A percentile compares a stretch with the other conserved stretches of the same genome.
phyloP scores from a whole-genome alignment of 129 eudicot species.

The Helianthus tuberosus region DNA sequence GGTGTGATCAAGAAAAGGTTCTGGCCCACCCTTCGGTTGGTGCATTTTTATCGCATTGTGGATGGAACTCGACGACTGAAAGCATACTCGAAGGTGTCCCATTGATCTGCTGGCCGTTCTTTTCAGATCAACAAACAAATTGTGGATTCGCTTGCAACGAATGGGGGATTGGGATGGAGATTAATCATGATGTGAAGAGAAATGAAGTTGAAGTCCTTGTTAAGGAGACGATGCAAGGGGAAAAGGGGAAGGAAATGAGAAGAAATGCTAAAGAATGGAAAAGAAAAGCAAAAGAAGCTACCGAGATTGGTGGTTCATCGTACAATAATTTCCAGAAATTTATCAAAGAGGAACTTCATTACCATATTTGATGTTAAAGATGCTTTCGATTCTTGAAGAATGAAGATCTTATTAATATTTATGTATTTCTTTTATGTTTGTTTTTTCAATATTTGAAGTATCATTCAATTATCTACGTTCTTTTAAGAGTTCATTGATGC shows the following conservation, averaged over 20 bases:
- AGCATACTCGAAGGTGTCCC: conserved; percentile 56
- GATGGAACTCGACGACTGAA: conserved; percentile 61
- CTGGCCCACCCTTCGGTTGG: conserved; percentile 45
- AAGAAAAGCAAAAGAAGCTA: conserved; percentile 45
- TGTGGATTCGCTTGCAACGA: conserved; percentile 42
- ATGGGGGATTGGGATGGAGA: conserved; percentile 75
- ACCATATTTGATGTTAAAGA: neutral
- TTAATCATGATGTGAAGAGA: conserved; percentile 57
- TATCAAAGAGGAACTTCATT: conserved; percentile 35
- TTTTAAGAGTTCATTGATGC: too few species aligned
- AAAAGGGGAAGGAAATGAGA: conserved; percentile 51
- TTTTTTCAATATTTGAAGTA: neutral
- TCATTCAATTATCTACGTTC: too few species aligned
- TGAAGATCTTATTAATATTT: neutral
- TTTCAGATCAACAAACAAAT: conserved; percentile 62
- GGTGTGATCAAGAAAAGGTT: conserved; percentile 63
- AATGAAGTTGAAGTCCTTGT: conserved; percentile 51
- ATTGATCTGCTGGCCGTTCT: conserved; percentile 59
- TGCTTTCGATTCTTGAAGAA: neutral
- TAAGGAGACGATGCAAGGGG: conserved; percentile 59
- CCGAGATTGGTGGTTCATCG: conserved; percentile 45
- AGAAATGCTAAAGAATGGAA: conserved; percentile 54
- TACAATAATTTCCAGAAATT: conserved; percentile 42
- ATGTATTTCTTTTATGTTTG: neutral
- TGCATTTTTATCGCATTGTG: conserved; percentile 57